Percentiles rank a stretch among this genome's conserved stretches.
phyloP scores from a whole-genome alignment of 371 early-diverging fungal genomes.

The Mortierella sp. region DNA sequence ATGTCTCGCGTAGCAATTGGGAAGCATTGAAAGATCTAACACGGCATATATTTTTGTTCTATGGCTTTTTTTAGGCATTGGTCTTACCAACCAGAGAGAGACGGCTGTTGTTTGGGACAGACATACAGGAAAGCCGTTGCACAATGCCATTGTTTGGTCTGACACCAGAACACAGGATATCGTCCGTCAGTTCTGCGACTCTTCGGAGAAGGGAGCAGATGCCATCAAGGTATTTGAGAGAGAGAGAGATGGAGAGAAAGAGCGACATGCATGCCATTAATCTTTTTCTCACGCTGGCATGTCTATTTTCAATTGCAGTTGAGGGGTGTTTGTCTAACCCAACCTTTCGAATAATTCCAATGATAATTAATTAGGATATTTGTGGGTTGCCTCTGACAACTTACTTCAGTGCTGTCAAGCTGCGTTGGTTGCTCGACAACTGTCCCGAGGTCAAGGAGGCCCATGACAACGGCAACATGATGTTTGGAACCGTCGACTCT shows the following conservation, averaged over 20 bases:
- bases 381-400: conserved; percentile 95
- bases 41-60: neutral
- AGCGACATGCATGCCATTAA: neutral
- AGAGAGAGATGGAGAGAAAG: neutral
- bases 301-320: too few species aligned
- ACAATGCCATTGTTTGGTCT: conserved; percentile 96
- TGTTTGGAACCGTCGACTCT: conserved; percentile 94
- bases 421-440: conserved; percentile 94
- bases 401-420: conserved; percentile 94
- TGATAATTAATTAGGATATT: conserved; percentile 50
- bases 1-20: too few species aligned
- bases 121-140: conserved; percentile 84
- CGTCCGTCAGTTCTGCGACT: conserved; percentile 74
- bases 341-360: neutral
- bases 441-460: conserved; percentile 77
- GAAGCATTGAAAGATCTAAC: neutral
- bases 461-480: conserved; percentile 71
- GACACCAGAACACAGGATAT: conserved; percentile 88
- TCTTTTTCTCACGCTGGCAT: neutral
- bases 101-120: conserved; percentile 94
- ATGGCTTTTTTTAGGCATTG: conserved; percentile 69
- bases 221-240: conserved; percentile 54
- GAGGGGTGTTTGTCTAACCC: neutral
- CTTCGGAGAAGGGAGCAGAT: conserved; percentile 65
- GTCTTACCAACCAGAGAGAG: conserved; percentile 97